Conservation (phyloP, 306 rosid species). For the Cicer arietinum region DNA sequence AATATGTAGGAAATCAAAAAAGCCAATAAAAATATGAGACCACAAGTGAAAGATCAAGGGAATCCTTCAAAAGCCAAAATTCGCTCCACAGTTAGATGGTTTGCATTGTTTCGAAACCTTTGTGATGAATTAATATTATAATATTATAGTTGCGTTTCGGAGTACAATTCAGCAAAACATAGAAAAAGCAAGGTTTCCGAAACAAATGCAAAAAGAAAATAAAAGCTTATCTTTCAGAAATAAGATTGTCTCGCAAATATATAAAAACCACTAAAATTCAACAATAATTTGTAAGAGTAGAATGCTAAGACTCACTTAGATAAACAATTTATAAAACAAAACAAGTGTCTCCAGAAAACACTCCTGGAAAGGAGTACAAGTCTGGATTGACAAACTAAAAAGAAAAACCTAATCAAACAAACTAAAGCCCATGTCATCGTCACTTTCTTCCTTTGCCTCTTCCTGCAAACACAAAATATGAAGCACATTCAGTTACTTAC, state of each 20-base stretch:
- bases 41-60: slow-evolving; percentile 42
- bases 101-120: slow-evolving; percentile 72
- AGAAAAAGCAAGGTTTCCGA: no score
- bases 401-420: slow-evolving; percentile 58
- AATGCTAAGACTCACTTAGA: slow-evolving; percentile 16
- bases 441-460: slow-evolving; percentile 72
- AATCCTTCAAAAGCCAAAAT: slow-evolving; percentile 46
- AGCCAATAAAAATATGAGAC: slow-evolving; percentile 16
- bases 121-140: slow-evolving; percentile 43
- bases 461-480: slow-evolving; percentile 53
- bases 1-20: slow-evolving; percentile 43
- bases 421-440: slow-evolving; percentile 66
- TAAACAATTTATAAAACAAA: slow-evolving; percentile 33
- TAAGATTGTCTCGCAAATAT: slow-evolving; percentile 2
- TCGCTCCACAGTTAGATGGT: slow-evolving; percentile 78
- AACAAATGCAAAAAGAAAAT: not conserved
- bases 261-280: slow-evolving; percentile 37
- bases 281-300: slow-evolving; percentile 24
- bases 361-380: not conserved
- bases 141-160: no score
- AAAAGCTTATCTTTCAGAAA: not conserved
- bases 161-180: no score
- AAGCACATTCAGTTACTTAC: not conserved
- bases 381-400: slow-evolving; percentile 29
- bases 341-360: slow-evolving; percentile 5